Conservation (phyloP, 2,329 filamentous ascomycete genomes). For the Claviceps cyperi region DNA sequence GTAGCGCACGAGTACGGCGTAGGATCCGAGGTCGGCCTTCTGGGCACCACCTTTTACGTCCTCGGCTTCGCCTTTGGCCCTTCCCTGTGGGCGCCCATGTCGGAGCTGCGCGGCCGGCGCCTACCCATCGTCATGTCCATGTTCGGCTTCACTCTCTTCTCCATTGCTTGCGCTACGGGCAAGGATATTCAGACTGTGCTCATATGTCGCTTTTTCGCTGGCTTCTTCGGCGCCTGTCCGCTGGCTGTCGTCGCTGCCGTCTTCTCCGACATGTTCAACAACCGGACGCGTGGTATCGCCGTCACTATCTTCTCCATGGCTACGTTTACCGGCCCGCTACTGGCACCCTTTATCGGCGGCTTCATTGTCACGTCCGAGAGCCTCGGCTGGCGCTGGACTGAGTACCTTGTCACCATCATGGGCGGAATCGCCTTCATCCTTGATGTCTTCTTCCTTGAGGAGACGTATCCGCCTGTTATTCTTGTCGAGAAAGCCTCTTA, state of each 20-base stretch:
- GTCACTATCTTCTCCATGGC: slow-evolving; percentile 30
- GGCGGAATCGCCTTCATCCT: slow-evolving; percentile 44
- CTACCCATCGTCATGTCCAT: slow-evolving; percentile 46
- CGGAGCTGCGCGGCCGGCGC: slow-evolving; percentile 54
- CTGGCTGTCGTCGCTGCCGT: slow-evolving; percentile 56
- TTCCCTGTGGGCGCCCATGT: slow-evolving; percentile 57
- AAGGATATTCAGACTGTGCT: slow-evolving; percentile 57
- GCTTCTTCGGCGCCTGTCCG: slow-evolving; percentile 57
- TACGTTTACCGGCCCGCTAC: slow-evolving; percentile 50
- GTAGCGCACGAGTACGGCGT: slow-evolving; percentile 47
- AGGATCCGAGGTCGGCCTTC: slow-evolving; percentile 43
- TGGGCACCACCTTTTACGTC: slow-evolving; percentile 58
- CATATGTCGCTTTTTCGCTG: slow-evolving; percentile 58
- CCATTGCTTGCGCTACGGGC: slow-evolving; percentile 47
- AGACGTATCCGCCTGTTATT: slow-evolving; percentile 57
- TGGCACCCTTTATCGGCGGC: slow-evolving; percentile 55
- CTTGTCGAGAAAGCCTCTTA: slow-evolving; percentile 46
- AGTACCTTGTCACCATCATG: slow-evolving; percentile 50
- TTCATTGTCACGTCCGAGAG: slow-evolving; percentile 46
- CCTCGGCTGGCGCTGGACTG: slow-evolving; percentile 61
- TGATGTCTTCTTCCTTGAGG: slow-evolving; percentile 48
- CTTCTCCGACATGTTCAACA: slow-evolving; percentile 59
- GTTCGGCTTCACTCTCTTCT: slow-evolving; percentile 57
- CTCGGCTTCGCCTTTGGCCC: slow-evolving; percentile 59
- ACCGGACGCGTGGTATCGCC: slow-evolving; percentile 40